Percentiles rank a stretch among this genome's conserved stretches.
Evolutionary conservation across 2,329 filamentous ascomycete genomes (phyloP).

Genomic region (Raffaelea ambrosiae): DNA sequence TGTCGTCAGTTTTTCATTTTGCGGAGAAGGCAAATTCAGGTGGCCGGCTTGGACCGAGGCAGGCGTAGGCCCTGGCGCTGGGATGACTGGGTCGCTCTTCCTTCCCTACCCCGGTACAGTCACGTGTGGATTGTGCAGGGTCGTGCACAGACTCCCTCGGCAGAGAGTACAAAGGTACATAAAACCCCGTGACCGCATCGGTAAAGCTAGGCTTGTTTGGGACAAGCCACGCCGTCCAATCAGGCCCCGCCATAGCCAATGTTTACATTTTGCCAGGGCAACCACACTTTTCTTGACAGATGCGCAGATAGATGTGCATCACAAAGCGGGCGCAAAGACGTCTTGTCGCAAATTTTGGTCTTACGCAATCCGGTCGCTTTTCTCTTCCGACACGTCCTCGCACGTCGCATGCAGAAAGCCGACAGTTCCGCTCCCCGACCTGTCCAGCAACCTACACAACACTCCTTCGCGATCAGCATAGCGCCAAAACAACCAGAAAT

Average conservation of each 20-base stretch:
- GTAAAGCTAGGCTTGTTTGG: background rate
- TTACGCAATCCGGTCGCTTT: too few relatives aligned
- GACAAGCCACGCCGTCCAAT: conserved; percentile 8
- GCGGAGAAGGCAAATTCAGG: conserved; percentile 8
- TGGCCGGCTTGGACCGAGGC: conserved; percentile 21
- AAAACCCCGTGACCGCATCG: too few relatives aligned
- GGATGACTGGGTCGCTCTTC: background rate
- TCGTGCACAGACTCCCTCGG: background rate
- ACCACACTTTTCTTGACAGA: conserved; percentile 1
- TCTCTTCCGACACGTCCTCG: too few relatives aligned
- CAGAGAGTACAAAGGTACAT: background rate
- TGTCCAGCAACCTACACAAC: too few relatives aligned
- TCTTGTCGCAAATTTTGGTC: too few relatives aligned
- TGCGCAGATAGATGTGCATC: too few relatives aligned
- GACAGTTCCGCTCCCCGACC: too few relatives aligned
- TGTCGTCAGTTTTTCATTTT: background rate
- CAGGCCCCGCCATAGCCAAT: conserved; percentile 9
- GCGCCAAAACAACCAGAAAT: too few relatives aligned
- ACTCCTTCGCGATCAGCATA: too few relatives aligned
- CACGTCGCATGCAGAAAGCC: too few relatives aligned
- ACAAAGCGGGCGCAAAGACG: background rate
- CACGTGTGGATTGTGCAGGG: background rate
- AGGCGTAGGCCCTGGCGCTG: too few relatives aligned
- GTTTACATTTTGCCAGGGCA: conserved; percentile 16
- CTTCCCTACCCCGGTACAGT: background rate